Conservation (phyloP, 768 basidiomycete species). For the Scleroderma bovista region DNA sequence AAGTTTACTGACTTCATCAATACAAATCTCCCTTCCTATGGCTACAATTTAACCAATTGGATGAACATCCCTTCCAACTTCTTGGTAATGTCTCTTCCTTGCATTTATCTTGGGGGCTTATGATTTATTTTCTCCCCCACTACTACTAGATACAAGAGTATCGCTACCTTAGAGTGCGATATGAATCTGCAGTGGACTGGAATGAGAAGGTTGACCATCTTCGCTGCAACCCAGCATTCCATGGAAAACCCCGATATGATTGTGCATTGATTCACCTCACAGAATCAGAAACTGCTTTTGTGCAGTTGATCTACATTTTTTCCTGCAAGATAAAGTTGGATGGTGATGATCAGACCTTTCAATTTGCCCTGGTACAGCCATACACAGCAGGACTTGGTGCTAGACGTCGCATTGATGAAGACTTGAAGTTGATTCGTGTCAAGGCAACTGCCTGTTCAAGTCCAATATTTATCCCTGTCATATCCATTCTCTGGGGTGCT, state of each 20-base stretch:
- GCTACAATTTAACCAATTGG: not conserved
- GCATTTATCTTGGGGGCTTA: too few species aligned
- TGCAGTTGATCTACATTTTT: constrained; percentile 16
- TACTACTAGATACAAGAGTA: constrained; percentile 20
- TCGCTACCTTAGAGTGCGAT: constrained; percentile 22
- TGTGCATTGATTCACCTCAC: constrained; percentile 21
- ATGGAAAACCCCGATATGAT: constrained; percentile 23
- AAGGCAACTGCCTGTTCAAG: too few species aligned
- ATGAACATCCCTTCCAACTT: not conserved
- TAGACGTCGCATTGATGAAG: too few species aligned
- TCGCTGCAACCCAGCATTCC: constrained; percentile 26
- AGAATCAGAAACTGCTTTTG: constrained; percentile 11
- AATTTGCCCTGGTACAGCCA: constrained; percentile 16
- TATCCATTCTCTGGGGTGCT: constrained; percentile 27
- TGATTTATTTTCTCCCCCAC: too few species aligned
- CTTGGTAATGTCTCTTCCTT: too few species aligned
- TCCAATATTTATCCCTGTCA: constrained; percentile 18
- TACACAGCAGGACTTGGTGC: constrained; percentile 4
- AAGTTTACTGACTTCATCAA: constrained; percentile 3
- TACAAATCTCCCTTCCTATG: not conserved
- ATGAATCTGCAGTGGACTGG: constrained; percentile 26
- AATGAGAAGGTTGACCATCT: constrained; percentile 20
- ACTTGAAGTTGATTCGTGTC: too few species aligned
- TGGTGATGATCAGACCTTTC: constrained; percentile 4
- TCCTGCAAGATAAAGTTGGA: constrained; percentile 6